Evolutionary conservation across 495 filamentous ascomycete genomes (phyloP).

Genomic region (Letharia columbiana): DNA sequence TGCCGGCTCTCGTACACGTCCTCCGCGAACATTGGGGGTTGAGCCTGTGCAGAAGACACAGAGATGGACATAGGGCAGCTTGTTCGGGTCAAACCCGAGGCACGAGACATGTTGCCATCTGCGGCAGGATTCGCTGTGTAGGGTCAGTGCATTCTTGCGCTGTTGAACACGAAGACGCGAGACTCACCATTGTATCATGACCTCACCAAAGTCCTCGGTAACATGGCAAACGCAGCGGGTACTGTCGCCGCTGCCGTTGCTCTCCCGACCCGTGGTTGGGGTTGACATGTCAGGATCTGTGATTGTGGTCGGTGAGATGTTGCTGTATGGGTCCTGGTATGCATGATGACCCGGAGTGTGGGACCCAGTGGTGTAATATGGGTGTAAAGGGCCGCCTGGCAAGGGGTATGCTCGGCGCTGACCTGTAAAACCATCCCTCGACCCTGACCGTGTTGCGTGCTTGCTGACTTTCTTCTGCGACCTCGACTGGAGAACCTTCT

Average conservation of each 20-base stretch:
- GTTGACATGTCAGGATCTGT: constrained; percentile 60
- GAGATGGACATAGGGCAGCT: constrained; percentile 65
- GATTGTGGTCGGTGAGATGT: constrained; percentile 57
- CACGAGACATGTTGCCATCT: constrained; percentile 79
- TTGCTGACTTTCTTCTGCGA: constrained; percentile 37
- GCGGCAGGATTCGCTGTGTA: constrained; percentile 67
- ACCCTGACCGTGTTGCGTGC: not conserved
- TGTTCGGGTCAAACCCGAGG: constrained; percentile 56
- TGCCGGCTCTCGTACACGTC: constrained; percentile 50
- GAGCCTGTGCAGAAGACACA: constrained; percentile 68
- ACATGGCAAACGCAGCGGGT: constrained; percentile 70
- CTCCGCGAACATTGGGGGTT: constrained; percentile 58
- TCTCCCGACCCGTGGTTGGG: constrained; percentile 52
- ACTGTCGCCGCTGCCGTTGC: constrained; percentile 43
- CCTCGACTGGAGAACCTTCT: constrained; percentile 61
- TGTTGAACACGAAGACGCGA: not conserved
- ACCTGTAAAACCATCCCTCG: constrained; percentile 7
- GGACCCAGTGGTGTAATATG: constrained; percentile 28
- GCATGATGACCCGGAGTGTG: constrained; percentile 29
- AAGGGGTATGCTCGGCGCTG: constrained; percentile 10
- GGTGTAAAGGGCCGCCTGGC: constrained; percentile 19
- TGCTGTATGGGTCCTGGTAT: constrained; percentile 23
- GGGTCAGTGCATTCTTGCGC: constrained; percentile 16
- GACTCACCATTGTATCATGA: constrained; percentile 77
- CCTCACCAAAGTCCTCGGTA: constrained; percentile 53